Percentiles rank a stretch among this genome's conserved stretches.
Evolutionary conservation across 2,329 filamentous ascomycete genomes (phyloP).

Genomic region (Cryphonectria nitschkei): DNA sequence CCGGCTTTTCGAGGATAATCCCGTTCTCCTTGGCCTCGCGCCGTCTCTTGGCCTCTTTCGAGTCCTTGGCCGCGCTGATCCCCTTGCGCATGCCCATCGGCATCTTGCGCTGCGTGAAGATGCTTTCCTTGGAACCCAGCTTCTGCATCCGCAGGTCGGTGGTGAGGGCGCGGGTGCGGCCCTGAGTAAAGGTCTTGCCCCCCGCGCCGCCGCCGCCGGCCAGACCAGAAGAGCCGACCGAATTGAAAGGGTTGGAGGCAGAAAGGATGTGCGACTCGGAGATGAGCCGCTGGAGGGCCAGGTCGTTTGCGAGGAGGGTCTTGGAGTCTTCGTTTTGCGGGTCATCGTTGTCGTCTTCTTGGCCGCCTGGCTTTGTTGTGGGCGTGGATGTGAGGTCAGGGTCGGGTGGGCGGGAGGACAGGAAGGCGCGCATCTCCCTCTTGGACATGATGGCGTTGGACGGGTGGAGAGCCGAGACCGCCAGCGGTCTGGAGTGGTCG

Average conservation of each 20-base stretch:
- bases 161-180: slow-evolving; percentile 78
- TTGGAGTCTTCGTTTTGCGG: slow-evolving; percentile 60
- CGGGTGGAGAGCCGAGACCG: slow-evolving; percentile 31
- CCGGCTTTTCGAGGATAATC: slow-evolving; percentile 74
- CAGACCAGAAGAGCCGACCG: slow-evolving; percentile 45
- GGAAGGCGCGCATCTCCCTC: slow-evolving; percentile 76
- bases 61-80: slow-evolving; percentile 69
- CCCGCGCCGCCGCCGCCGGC: slow-evolving; percentile 37
- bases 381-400: slow-evolving; percentile 27
- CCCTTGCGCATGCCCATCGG: slow-evolving; percentile 85
- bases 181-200: slow-evolving; percentile 53
- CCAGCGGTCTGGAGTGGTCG: slow-evolving; percentile 55
- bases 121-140: slow-evolving; percentile 75
- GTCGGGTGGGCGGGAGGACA: slow-evolving; percentile 62
- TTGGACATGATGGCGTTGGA: slow-evolving; percentile 57
- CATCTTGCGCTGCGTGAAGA: slow-evolving; percentile 83
- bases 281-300: slow-evolving; percentile 87
- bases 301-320: slow-evolving; percentile 84
- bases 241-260: slow-evolving; percentile 51
- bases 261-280: slow-evolving; percentile 87
- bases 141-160: slow-evolving; percentile 82
- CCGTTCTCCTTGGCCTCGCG: slow-evolving; percentile 87
- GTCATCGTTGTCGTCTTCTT: slow-evolving; percentile 36
- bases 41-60: slow-evolving; percentile 71
- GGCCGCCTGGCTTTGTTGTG: slow-evolving; percentile 23